Evolutionary conservation across 768 basidiomycete genomes (phyloP), one percentile per base, ranked within the genome.

Genomic region (Erythrobasidium yunnanense): DNA sequence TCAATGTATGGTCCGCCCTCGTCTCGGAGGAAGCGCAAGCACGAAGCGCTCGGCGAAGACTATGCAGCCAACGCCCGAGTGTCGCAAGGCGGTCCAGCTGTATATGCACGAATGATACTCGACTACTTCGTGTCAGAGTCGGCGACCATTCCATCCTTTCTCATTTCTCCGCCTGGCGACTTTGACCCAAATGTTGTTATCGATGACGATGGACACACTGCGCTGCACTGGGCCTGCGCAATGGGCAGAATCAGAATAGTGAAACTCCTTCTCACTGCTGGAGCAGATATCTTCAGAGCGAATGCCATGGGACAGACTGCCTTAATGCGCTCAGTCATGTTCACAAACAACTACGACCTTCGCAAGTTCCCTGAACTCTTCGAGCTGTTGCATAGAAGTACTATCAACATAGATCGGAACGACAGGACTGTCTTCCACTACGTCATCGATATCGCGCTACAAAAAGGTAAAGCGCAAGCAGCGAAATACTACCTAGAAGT

Each of bases 401-500:
- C 93, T 0, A 86, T 97, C 72, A 96, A 99, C 75, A 97, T 99
- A 77, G 95, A 99, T 80, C 88, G 91, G 75, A 86, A 85, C 74
- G 96, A 97, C 74, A 87, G 93, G 13, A 97, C 93, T 32, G 87
- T 97, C 11, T 97, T 99, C 74, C 95, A 99, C 75, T 92, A 99
- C 74, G 87, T 96, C 67, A 88, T 96, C 38, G 93, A 99, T 72
- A 85, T 99, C 18, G 95, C 95, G 15, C 87, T 97, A 83, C 85
- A 90, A 38, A 97, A 97, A 77, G 88, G 88, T 58, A 99, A 99
- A 78, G 88, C 90, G 0, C 95, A 97, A 71, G 95, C 95, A 1
- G 90, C 93, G 7, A 83, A 92, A 23, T 99, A 99, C 78, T 99
- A 99, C 77, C 90, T 99, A 90, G 95, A 99, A 77, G 92, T 90